phyloP scores from a whole-genome alignment of 306 rosid species.

The Heteromeles arbutifolia region DNA sequence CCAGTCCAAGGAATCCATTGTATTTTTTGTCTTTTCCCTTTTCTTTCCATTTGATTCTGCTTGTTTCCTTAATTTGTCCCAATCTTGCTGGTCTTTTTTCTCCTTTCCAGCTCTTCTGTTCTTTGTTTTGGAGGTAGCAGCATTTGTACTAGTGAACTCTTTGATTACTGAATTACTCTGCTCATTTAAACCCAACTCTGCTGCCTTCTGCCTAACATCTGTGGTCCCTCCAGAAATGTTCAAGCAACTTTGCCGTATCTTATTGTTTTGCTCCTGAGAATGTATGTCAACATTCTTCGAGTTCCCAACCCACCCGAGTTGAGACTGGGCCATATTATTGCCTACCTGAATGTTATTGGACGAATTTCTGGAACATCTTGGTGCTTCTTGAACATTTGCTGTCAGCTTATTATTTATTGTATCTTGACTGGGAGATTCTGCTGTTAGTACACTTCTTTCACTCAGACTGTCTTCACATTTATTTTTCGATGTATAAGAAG shows the following conservation, averaged over 20 bases:
- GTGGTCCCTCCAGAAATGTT: conserved; percentile 26
- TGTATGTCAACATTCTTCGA: conserved; percentile 13
- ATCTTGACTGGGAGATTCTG: conserved; percentile 40
- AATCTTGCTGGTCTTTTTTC: conserved; percentile 36
- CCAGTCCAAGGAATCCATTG: conserved; percentile 95
- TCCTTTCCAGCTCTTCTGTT: conserved; percentile 42
- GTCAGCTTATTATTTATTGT: conserved; percentile 11
- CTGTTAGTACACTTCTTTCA: conserved; percentile 37
- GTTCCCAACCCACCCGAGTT: conserved; percentile 22
- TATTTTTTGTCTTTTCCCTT: conserved; percentile 50
- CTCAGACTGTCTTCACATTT: conserved; percentile 34
- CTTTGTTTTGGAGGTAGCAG: conserved; percentile 37
- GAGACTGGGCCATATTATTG: conserved; percentile 27
- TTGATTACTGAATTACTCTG: conserved; percentile 28
- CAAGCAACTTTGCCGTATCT: conserved; percentile 18
- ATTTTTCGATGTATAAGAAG: conserved; percentile 34
- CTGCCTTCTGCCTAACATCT: conserved; percentile 28
- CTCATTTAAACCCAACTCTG: conserved; percentile 26
- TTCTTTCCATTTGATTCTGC: conserved; percentile 54
- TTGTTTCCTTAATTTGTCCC: conserved; percentile 69
- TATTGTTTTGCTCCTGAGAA: conserved; percentile 13
- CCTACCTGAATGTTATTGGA: conserved; percentile 17
- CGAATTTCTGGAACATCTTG: conserved; percentile 15
- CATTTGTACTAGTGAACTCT: conserved; percentile 39
- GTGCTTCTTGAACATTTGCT: conserved; percentile 18